Base-by-base conservation (phyloP, 2,329 filamentous ascomycete genomes). In the Xylariaceae sp. region DNA sequence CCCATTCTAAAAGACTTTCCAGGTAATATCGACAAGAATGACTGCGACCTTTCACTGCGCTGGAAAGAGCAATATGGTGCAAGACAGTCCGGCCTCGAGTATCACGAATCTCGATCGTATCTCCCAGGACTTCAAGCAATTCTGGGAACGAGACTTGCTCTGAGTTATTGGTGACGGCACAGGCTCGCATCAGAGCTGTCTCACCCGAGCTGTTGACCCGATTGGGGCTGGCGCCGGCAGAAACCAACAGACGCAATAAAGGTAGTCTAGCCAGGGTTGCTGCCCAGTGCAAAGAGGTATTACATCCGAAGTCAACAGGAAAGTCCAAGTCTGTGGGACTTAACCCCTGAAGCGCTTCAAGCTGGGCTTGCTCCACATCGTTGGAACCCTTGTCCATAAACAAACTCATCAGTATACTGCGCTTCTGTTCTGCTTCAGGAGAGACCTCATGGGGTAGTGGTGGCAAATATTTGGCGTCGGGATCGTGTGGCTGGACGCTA, bases 251-350 rank as follows among this genome's bases (percentile, higher is more conserved):
- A 43, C 87, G 83, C 45, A 97, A 74, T 5, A 98, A 75, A 1
- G 87, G 80, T 63, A 95, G 85, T 14, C 92, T 85, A 3, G 90
- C 90, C 37, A 98, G 75, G 4, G 93, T 96, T 5, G 93, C 90
- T 2, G 93, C 93, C 93, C 93, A 98, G 62, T 97, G 92, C 33
- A 98, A 73, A 3, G 91, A 91, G 16, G 90, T 97, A 61, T 97
- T 89, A 27, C 84, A 84, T 48, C 89, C 89, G 21, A 85, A 79
- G 61, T 98, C 93, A 46, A 98, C 88, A 2, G 93, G 92, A 64
- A 93, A 85, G 60, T 98, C 93, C 19, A 97, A 78, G 55, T 98
- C 92, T 32, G 84, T 73, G 0, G 88, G 82, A 1, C 82, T 85
- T 45, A 96, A 76, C 8, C 82, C 83, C 38, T 83, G 75, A 32